Percentiles rank a stretch among this genome's conserved stretches.
These are phyloP conservation scores for Irpex lacteus DNA, from an alignment of 1,284 basidiomycete genomes.

Conservation along the genomic window DNA sequence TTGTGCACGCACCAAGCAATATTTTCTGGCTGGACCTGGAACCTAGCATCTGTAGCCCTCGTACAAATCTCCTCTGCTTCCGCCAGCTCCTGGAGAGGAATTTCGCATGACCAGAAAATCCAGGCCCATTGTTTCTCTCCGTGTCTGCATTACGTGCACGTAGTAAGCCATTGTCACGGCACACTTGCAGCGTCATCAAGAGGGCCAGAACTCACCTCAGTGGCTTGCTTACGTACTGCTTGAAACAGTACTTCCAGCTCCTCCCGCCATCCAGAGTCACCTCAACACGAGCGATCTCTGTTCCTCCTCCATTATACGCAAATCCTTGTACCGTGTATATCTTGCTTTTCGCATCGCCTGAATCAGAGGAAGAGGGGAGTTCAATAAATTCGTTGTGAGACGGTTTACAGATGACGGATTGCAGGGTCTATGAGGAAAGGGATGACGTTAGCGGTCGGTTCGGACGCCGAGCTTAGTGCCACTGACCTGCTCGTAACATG, in stretches of 20 bases:
- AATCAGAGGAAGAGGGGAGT: constrained; percentile 3
- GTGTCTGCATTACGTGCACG: constrained; percentile 12
- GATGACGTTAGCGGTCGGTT: not conserved
- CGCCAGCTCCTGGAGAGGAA: constrained; percentile 17
- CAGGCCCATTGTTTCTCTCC: constrained; percentile 26
- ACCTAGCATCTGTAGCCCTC: constrained; percentile 20
- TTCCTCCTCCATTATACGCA: constrained; percentile 22
- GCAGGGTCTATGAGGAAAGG: constrained; percentile 12
- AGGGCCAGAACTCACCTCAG: constrained; percentile 10
- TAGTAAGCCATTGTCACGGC: no score
- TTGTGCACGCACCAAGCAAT: constrained; percentile 16
- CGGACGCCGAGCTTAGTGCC: no score
- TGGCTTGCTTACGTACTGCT: constrained; percentile 17
- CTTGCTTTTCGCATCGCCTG: not conserved
- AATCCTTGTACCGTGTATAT: constrained; percentile 20
- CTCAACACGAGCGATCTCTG: constrained; percentile 21
- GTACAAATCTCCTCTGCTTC: constrained; percentile 18
- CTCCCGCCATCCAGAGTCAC: constrained; percentile 22
- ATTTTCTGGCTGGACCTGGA: constrained; percentile 23
- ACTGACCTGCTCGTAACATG: constrained; percentile 20
- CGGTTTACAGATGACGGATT: constrained; percentile 23
- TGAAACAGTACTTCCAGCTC: constrained; percentile 24
- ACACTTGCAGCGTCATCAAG: no score
- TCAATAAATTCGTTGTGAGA: constrained; percentile 21
- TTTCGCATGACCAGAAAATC: constrained; percentile 26